phyloP scores from a whole-genome alignment of 441 rosid species.

The Viola pubescens region DNA sequence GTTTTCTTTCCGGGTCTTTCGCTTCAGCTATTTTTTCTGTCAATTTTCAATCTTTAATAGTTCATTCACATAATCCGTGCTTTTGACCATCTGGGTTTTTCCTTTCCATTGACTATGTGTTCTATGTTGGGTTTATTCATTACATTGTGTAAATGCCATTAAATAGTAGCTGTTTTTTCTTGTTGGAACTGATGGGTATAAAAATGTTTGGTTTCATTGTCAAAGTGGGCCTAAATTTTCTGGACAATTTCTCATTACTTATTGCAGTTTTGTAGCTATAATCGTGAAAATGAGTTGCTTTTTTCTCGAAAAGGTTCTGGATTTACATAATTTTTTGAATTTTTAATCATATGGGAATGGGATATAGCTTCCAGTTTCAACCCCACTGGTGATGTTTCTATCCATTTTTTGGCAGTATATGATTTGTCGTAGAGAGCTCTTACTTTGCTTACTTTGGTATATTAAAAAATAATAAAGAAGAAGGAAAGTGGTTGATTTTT shows the following conservation, averaged over 20 bases:
- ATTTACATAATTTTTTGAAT: not conserved
- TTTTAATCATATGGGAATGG: not conserved
- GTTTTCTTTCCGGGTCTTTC: too few species aligned
- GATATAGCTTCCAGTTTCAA: not conserved
- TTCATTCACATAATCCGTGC: not conserved
- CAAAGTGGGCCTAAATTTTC: conserved; percentile 1
- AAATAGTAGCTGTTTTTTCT: conserved; percentile 7
- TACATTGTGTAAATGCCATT: conserved; percentile 6
- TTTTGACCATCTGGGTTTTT: conserved; percentile 4
- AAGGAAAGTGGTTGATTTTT: not conserved
- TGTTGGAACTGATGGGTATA: not conserved
- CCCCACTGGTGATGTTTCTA: conserved; percentile 5
- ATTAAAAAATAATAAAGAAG: not conserved
- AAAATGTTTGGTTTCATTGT: not conserved
- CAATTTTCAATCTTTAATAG: not conserved
- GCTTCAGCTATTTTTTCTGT: too few species aligned
- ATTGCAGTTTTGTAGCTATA: too few species aligned
- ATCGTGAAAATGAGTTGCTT: not conserved
- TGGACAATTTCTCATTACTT: not conserved
- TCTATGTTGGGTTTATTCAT: not conserved
- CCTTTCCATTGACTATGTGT: not conserved
- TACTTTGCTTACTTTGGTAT: not conserved
- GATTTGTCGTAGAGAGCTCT: too few species aligned
- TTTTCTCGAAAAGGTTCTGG: not conserved
- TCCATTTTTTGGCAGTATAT: not conserved